These are phyloP conservation scores for Aspergillus brunneoviolaceus DNA, from an alignment of 2,329 filamentous ascomycete species.

Conservation along the genomic window DNA sequence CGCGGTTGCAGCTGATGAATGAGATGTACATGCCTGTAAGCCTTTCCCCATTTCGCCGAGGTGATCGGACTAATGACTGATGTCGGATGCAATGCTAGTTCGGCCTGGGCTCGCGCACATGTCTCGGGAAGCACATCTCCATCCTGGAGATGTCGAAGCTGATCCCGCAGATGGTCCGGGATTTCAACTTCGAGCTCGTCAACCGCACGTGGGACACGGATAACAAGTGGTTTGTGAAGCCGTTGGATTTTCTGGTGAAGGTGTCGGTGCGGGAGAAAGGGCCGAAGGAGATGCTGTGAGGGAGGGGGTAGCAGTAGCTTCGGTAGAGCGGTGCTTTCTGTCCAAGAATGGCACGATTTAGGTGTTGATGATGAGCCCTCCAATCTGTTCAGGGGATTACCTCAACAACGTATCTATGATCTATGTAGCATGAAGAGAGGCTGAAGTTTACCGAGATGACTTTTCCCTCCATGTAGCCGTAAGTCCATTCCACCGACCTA, in stretches of 20 bases:
- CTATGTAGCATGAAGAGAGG: too few species aligned
- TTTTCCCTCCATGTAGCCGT: too few species aligned
- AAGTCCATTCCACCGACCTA: too few species aligned
- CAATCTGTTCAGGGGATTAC: too few species aligned
- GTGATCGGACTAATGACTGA: not conserved
- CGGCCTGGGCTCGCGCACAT: slow-evolving; percentile 35
- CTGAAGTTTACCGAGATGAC: too few species aligned
- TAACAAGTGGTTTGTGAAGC: slow-evolving; percentile 49
- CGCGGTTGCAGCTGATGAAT: slow-evolving; percentile 35
- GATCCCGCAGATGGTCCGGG: slow-evolving; percentile 32
- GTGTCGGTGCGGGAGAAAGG: slow-evolving; percentile 12
- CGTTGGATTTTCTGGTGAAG: slow-evolving; percentile 40
- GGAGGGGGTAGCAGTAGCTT: too few species aligned
- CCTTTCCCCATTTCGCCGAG: not conserved
- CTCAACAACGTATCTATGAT: too few species aligned
- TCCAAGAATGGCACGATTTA: too few species aligned
- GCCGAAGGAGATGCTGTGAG: too few species aligned
- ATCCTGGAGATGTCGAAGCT: slow-evolving; percentile 41
- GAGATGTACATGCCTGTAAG: slow-evolving; percentile 43
- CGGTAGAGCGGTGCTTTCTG: too few species aligned
- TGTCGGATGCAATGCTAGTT: slow-evolving; percentile 24
- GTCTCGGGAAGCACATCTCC: slow-evolving; percentile 39
- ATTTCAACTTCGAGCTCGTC: slow-evolving; percentile 28
- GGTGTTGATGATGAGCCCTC: too few species aligned
- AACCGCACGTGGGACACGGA: slow-evolving; percentile 33